Conservation (phyloP, 345 rosid species). For the Lumnitzera racemosa region DNA sequence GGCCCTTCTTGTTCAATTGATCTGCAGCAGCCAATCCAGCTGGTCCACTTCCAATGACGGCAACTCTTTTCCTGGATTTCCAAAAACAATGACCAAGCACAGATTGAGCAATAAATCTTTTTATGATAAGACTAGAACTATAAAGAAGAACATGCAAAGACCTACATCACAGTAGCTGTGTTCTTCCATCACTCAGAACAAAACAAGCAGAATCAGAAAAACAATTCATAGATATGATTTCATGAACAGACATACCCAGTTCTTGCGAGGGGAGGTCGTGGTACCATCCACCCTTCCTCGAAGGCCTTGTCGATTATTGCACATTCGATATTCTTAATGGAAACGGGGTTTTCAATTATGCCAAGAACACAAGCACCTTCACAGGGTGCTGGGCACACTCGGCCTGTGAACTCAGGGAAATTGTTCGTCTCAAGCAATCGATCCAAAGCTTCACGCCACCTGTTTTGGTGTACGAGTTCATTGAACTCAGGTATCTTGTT, state of each 20-base stretch:
- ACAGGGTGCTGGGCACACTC: constrained; percentile 99
- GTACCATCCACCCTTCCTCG: constrained; percentile 98
- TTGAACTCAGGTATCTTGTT: constrained; percentile 99
- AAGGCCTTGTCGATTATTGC: constrained; percentile 91
- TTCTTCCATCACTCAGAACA: background rate
- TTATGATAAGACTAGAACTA: background rate
- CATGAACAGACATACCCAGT: constrained; percentile 54
- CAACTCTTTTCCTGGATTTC: constrained; percentile 61
- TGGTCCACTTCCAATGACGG: constrained; percentile 92
- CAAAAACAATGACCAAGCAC: no score
- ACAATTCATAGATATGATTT: background rate
- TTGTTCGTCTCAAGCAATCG: constrained; percentile 96
- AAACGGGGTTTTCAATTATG: constrained; percentile 98
- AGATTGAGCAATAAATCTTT: no score
- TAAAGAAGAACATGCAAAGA: background rate
- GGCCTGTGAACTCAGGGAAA: constrained; percentile 97
- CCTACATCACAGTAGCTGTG: no score
- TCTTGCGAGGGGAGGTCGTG: constrained; percentile 77
- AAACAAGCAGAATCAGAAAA: background rate
- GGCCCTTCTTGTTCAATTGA: constrained; percentile 94
- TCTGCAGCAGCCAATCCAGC: constrained; percentile 98
- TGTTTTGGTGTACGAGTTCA: constrained; percentile 92
- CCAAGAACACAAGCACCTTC: constrained; percentile 99
- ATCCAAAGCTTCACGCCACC: constrained; percentile 97
- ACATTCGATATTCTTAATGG: constrained; percentile 90